Evolutionary conservation across 305 asterid species (phyloP).

Genomic region (Stenogyne calaminthoides): DNA sequence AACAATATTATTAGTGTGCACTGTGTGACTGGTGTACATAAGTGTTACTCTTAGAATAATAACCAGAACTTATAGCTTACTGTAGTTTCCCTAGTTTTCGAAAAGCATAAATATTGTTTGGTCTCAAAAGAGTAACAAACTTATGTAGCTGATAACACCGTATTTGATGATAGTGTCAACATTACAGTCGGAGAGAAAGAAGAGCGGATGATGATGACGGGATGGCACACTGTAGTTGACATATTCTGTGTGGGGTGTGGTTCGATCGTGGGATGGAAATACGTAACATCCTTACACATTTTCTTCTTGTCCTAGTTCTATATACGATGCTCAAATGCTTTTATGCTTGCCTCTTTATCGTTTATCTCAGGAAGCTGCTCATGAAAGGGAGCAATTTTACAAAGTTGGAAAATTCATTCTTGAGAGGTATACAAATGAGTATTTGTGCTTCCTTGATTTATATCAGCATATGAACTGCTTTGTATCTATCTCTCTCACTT

Average conservation of each 20-base stretch:
- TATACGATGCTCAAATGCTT: conserved; percentile 11
- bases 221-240: conserved; percentile 75
- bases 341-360: conserved; percentile 13
- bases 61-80: background rate
- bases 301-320: background rate
- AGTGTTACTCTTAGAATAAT: background rate
- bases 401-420: conserved; percentile 84
- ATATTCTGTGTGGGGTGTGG: conserved; percentile 76
- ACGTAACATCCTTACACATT: conserved; percentile 39
- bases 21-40: no score
- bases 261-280: conserved; percentile 77
- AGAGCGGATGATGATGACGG: conserved; percentile 70
- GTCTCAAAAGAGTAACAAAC: background rate
- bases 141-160: conserved; percentile 29
- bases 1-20: no score
- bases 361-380: conserved; percentile 60
- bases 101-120: background rate
- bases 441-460: conserved; percentile 17
- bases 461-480: background rate
- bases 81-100: background rate
- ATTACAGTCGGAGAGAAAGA: conserved; percentile 64
- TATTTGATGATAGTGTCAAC: conserved; percentile 57
- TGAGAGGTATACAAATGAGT: conserved; percentile 61
- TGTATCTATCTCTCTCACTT: background rate
- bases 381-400: conserved; percentile 61